A percentile compares a stretch with the other conserved stretches of the same genome.
Evolutionary conservation across 306 rosid species (phyloP).

Genomic region (Acacia crassicarpa): DNA sequence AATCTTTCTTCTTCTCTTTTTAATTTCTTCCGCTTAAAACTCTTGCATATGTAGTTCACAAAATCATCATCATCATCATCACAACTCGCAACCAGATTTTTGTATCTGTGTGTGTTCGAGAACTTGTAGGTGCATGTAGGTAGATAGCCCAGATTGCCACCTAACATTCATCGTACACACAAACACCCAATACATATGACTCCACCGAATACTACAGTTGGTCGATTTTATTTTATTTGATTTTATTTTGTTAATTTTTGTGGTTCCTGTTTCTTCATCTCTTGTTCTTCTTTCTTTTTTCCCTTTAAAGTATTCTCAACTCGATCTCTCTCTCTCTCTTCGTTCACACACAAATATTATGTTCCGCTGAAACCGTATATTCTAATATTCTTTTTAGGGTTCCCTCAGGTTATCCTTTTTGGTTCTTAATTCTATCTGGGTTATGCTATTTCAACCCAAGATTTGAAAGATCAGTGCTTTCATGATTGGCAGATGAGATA

Average conservation of each 20-base stretch:
- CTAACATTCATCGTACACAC: neutral
- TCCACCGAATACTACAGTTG: constrained; percentile 31
- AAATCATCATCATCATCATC: neutral
- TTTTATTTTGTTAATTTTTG: neutral
- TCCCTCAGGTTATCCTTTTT: constrained; percentile 7
- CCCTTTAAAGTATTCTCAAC: neutral
- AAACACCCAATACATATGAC: constrained; percentile 27
- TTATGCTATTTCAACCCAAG: neutral
- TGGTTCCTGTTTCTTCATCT: neutral
- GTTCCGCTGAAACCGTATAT: constrained; percentile 32
- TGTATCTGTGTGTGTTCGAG: neutral
- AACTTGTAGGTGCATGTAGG: neutral
- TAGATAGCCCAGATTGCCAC: constrained; percentile 16
- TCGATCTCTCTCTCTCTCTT: neutral
- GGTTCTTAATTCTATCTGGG: neutral
- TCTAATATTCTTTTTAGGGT: constrained; percentile 45
- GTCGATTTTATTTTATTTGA: neutral
- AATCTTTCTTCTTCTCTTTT: neutral
- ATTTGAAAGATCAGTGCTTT: neutral
- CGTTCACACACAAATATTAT: neutral
- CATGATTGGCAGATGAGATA: neutral
- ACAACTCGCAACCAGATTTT: neutral
- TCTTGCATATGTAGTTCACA: neutral
- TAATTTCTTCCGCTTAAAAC: neutral
- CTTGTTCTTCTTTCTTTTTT: neutral